Percentiles rank a stretch among this genome's conserved stretches.
Evolutionary conservation across 306 rosid species (phyloP).

Genomic region (Datisca glomerata): DNA sequence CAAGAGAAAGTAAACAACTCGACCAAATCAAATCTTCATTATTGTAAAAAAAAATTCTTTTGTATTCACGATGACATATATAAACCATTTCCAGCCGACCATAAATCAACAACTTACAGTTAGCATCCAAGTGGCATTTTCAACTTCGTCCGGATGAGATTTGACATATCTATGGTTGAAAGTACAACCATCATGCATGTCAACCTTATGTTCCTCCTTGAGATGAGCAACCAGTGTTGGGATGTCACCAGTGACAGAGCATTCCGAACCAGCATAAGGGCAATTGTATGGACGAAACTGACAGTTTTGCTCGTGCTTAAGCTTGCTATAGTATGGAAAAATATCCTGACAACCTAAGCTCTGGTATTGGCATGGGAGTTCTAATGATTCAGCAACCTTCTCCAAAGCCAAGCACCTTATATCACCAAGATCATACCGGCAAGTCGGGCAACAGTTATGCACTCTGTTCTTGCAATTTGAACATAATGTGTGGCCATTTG

Average conservation of each 20-base stretch:
- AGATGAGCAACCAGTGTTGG: conserved; percentile 72
- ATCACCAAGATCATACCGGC: conserved; percentile 68
- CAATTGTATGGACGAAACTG: conserved; percentile 75
- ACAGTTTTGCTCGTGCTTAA: conserved; percentile 76
- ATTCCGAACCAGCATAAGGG: conserved; percentile 89
- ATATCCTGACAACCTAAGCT: conserved; percentile 70
- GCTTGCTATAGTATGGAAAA: conserved; percentile 69
- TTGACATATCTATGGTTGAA: conserved; percentile 90
- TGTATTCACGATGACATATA: neutral
- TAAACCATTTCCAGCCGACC: neutral
- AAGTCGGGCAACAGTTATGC: conserved; percentile 79
- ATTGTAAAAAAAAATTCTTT: no score
- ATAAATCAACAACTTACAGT: conserved; percentile 41
- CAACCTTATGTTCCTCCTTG: conserved; percentile 80
- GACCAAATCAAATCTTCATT: no score
- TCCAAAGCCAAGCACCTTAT: conserved; percentile 95
- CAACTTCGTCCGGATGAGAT: conserved; percentile 83
- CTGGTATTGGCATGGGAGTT: conserved; percentile 83
- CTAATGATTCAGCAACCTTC: conserved; percentile 80
- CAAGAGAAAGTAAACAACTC: no score
- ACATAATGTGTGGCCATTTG: conserved; percentile 95
- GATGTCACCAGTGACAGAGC: conserved; percentile 75
- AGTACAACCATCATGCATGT: conserved; percentile 87
- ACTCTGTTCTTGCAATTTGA: conserved; percentile 67
- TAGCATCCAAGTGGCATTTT: conserved; percentile 97